phyloP scores from a whole-genome alignment of 148 eudicot genomes.

The Rhododendron kiyosumense region DNA sequence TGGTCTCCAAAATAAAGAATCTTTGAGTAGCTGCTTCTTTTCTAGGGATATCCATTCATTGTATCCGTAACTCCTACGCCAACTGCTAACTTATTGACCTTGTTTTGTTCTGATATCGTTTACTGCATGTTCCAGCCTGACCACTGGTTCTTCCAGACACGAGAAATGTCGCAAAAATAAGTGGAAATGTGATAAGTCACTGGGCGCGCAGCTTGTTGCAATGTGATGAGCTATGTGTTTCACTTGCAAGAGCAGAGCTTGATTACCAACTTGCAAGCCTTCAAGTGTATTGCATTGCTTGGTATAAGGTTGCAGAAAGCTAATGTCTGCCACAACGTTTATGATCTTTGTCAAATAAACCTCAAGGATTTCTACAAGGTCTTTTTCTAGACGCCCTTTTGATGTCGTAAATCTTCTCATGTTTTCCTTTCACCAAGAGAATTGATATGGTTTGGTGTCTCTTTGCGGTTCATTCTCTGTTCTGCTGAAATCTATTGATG shows the following conservation, averaged over 20 bases:
- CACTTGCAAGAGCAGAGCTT: slow-evolving; percentile 34
- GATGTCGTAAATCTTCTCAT: neutral
- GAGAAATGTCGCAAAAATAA: slow-evolving; percentile 16
- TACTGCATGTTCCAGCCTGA: slow-evolving; percentile 20
- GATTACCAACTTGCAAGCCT: slow-evolving; percentile 35
- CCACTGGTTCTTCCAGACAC: slow-evolving; percentile 27
- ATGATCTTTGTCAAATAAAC: slow-evolving; percentile 24
- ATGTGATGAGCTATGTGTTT: slow-evolving; percentile 24
- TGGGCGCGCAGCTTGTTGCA: slow-evolving; percentile 25
- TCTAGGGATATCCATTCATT: neutral
- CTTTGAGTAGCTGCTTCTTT: neutral
- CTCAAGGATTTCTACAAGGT: slow-evolving; percentile 38
- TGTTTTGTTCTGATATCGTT: neutral
- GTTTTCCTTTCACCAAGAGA: neutral
- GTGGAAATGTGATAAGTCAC: slow-evolving; percentile 19
- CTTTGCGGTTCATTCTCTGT: neutral
- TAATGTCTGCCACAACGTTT: slow-evolving; percentile 24
- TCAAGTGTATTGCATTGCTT: slow-evolving; percentile 27
- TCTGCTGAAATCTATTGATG: neutral
- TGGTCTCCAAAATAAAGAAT: neutral
- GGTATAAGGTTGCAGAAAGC: slow-evolving; percentile 25
- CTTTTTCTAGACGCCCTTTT: neutral
- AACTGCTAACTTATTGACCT: neutral
- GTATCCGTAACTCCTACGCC: neutral
- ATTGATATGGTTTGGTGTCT: neutral